Conservation (phyloP, 257 asterid genomes). For the Paraleonurus japonicus region DNA sequence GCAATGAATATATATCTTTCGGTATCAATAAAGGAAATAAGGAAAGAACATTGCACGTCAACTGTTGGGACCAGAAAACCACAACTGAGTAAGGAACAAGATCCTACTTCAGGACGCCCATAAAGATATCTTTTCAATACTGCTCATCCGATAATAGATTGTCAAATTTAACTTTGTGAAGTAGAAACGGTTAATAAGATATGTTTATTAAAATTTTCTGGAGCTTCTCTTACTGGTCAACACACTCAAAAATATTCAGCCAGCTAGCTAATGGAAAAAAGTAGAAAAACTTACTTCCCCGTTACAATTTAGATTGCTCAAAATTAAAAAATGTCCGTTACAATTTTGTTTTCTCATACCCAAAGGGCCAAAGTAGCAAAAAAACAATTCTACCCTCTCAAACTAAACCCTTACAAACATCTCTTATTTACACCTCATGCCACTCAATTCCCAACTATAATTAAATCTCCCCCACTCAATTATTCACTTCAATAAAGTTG, state of each 20-base stretch:
- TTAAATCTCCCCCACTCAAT: too few relatives aligned
- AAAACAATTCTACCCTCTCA: too few relatives aligned
- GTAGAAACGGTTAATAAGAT: background rate
- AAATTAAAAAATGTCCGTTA: too few relatives aligned
- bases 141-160: background rate
- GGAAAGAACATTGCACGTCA: constrained; percentile 5
- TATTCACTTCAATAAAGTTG: too few relatives aligned
- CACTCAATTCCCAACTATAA: too few relatives aligned
- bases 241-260: constrained; percentile 7
- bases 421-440: too few relatives aligned
- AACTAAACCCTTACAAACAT: too few relatives aligned
- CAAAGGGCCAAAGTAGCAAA: too few relatives aligned
- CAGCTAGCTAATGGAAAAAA: constrained; percentile 17
- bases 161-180: background rate
- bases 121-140: background rate
- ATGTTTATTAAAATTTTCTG: background rate
- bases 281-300: background rate
- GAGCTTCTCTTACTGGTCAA: background rate
- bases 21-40: background rate
- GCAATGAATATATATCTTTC: background rate
- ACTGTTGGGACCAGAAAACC: background rate
- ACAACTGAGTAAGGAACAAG: background rate
- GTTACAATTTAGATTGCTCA: too few relatives aligned
- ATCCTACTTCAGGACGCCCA: constrained; percentile 3
- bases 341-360: too few relatives aligned